Evolutionary conservation across 129 eudicot species (phyloP).

Genomic region (Flaveria trinervia): DNA sequence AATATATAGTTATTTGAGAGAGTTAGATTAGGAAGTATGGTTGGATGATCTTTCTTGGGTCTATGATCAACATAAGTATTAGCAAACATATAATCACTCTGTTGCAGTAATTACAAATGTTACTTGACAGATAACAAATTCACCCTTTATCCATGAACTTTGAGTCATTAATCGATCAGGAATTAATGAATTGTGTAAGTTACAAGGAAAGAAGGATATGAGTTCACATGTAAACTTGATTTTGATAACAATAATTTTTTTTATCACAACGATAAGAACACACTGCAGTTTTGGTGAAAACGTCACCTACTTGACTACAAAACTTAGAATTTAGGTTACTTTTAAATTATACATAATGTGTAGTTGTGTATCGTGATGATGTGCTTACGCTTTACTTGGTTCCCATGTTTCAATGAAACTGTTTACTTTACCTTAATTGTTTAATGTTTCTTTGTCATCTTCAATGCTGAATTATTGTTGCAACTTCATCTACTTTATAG

Average conservation of each 20-base stretch:
- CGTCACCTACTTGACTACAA: background rate
- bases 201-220: background rate
- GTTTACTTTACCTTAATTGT: background rate
- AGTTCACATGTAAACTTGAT: background rate
- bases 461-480: background rate
- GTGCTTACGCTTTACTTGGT: background rate
- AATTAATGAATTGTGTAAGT: background rate
- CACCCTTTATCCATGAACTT: background rate
- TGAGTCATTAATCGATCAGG: background rate
- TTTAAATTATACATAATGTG: background rate
- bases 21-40: constrained; percentile 2
- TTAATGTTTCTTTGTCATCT: background rate
- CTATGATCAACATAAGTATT: constrained; percentile 5
- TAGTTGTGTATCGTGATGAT: background rate
- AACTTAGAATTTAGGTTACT: constrained; percentile 1
- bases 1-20: background rate
- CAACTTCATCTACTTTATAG: constrained; percentile 43
- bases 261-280: background rate
- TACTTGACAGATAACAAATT: background rate
- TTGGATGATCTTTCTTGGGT: background rate
- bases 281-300: constrained; percentile 1
- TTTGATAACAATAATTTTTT: background rate
- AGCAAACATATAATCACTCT: background rate
- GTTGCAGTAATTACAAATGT: constrained; percentile 15
- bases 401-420: background rate